These are phyloP conservation scores for Candida ovalis DNA, from an alignment of 805 yeast genomes.

Conservation along the genomic window DNA sequence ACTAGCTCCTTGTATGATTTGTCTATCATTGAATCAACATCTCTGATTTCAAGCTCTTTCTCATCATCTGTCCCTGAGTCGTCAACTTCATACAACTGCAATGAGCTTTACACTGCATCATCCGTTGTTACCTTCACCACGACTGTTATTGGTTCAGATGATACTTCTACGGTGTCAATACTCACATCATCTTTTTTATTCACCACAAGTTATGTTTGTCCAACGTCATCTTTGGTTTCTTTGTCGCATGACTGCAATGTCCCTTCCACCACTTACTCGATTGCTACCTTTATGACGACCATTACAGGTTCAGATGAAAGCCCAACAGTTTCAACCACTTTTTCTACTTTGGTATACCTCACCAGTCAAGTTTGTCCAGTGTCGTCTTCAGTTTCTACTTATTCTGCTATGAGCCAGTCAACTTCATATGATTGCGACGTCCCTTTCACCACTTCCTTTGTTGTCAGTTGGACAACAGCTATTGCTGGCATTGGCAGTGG, in stretches of 20 bases:
- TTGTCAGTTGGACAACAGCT: too few relatives aligned
- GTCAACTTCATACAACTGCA: constrained; percentile 1
- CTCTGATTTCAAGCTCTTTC: too few relatives aligned
- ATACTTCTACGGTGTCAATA: constrained; percentile 2
- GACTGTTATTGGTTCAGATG: constrained; percentile 1
- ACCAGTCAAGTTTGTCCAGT: too few relatives aligned
- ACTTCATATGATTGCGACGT: too few relatives aligned
- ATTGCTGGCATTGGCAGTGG: too few relatives aligned
- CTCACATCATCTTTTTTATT: constrained; percentile 6
- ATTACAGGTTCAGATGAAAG: neutral
- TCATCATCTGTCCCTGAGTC: neutral
- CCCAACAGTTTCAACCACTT: neutral
- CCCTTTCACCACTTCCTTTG: too few relatives aligned
- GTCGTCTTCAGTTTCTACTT: too few relatives aligned
- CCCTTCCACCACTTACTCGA: neutral
- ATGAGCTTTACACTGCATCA: neutral
- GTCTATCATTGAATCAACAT: too few relatives aligned
- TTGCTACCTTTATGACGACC: neutral
- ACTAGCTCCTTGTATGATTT: too few relatives aligned
- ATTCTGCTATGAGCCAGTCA: too few relatives aligned
- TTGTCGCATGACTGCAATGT: neutral
- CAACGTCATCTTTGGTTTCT: neutral
- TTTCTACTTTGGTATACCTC: neutral
- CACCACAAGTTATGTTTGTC: constrained; percentile 1
- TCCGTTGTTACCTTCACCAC: constrained; percentile 3